Evolutionary conservation across 208 protist genomes (phyloP).

Genomic region (Pavlovales sp.): DNA sequence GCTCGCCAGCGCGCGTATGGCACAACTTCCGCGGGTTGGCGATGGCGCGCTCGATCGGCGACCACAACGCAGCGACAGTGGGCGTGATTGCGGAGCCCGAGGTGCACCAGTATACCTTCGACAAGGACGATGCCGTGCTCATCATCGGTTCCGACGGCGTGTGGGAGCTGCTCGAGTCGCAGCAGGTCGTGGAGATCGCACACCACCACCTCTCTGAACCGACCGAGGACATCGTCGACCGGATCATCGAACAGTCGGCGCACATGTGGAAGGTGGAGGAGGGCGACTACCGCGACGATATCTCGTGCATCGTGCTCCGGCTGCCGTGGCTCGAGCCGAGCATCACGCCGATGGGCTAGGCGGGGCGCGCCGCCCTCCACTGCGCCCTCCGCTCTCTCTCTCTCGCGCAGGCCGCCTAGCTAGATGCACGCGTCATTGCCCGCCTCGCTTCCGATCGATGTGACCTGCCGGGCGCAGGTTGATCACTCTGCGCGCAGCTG

Average conservation of each 20-base stretch:
- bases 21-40: conserved; percentile 35
- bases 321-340: conserved; percentile 21
- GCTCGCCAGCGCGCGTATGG: conserved; percentile 38
- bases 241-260: not conserved
- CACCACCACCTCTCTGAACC: not conserved
- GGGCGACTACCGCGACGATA: conserved; percentile 41
- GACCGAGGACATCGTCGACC: not conserved
- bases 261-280: conserved; percentile 39
- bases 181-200: conserved; percentile 12
- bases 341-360: too few relatives aligned
- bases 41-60: conserved; percentile 38
- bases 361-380: too few relatives aligned
- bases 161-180: conserved; percentile 17
- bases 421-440: too few relatives aligned
- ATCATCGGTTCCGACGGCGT: conserved; percentile 32
- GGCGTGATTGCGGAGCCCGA: conserved; percentile 35
- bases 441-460: too few relatives aligned
- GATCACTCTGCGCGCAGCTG: too few relatives aligned
- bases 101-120: conserved; percentile 18
- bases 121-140: not conserved
- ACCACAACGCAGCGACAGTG: conserved; percentile 23
- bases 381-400: too few relatives aligned
- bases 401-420: too few relatives aligned
- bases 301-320: conserved; percentile 12
- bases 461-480: too few relatives aligned